Conservation (phyloP, 2,329 filamentous ascomycete species). For the Fusarium multiceps region DNA sequence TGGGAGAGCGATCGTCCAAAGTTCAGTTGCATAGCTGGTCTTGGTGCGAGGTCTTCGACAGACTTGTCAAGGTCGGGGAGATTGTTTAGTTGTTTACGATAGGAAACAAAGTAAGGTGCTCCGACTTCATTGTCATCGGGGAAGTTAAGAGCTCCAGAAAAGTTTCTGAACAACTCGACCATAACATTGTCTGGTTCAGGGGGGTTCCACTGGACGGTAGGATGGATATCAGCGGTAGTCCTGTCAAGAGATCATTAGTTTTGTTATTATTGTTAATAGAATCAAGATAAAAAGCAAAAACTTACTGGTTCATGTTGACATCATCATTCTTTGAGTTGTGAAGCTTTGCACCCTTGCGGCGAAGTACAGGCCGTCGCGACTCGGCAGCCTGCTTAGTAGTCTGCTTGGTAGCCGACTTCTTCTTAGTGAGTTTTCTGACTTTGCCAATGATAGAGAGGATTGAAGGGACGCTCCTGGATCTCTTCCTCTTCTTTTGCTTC, state of each 20-base stretch:
- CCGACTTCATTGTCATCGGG: neutral
- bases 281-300: neutral
- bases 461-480: neutral
- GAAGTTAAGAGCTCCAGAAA: neutral
- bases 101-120: neutral
- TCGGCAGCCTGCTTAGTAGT: neutral
- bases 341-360: neutral
- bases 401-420: neutral
- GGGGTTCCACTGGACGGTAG: constrained; percentile 4
- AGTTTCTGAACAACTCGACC: constrained; percentile 2
- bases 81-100: neutral
- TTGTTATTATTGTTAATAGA: neutral
- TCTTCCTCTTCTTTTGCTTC: neutral
- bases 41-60: neutral
- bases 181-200: constrained; percentile 11
- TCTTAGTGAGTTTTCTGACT: neutral
- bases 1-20: neutral
- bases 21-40: neutral
- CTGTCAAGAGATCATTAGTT: constrained; percentile 6
- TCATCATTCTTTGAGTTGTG: neutral
- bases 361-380: neutral
- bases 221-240: neutral
- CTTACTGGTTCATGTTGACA: constrained; percentile 4
- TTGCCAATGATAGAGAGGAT: neutral
- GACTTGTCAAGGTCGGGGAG: neutral